Conservation (phyloP, 371 early-diverging fungal species). For the Mortierella sp. region DNA sequence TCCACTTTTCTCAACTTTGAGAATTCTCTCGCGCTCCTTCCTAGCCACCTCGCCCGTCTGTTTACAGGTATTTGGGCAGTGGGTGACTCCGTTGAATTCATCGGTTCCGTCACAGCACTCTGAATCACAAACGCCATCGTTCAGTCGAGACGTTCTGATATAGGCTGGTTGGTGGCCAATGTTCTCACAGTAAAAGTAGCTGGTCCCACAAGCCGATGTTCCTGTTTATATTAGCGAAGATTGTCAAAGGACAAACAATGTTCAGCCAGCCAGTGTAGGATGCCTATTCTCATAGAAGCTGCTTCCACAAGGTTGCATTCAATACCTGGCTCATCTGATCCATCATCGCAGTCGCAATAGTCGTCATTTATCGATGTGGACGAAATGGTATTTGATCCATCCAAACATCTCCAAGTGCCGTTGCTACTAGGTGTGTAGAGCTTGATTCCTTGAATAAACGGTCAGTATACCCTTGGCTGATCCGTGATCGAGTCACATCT, state of each 20-base stretch:
- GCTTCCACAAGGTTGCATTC: neutral
- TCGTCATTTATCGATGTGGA: conserved; percentile 89
- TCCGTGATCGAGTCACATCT: neutral
- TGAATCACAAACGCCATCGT: conserved; percentile 93
- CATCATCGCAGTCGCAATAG: conserved; percentile 96
- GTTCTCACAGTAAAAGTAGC: conserved; percentile 86
- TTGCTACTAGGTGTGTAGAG: conserved; percentile 55
- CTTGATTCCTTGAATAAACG: conserved; percentile 41
- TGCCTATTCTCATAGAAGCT: neutral
- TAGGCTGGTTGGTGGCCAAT: conserved; percentile 75
- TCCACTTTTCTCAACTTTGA: conserved; percentile 31
- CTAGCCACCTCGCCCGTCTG: conserved; percentile 51
- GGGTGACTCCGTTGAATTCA: conserved; percentile 66
- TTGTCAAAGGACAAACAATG: neutral
- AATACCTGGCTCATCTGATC: conserved; percentile 95
- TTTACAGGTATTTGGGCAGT: conserved; percentile 81
- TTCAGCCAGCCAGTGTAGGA: neutral
- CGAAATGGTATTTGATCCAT: conserved; percentile 74
- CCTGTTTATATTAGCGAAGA: conserved; percentile 56
- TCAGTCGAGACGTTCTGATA: conserved; percentile 81
- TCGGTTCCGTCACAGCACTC: conserved; percentile 97
- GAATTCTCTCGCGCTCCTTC: conserved; percentile 28
- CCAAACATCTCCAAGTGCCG: conserved; percentile 78
- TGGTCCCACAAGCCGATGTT: conserved; percentile 89
- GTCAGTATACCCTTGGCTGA: neutral